These are phyloP conservation scores for Oemleria cerasiformis DNA, from an alignment of 306 rosid species.

Conservation along the genomic window DNA sequence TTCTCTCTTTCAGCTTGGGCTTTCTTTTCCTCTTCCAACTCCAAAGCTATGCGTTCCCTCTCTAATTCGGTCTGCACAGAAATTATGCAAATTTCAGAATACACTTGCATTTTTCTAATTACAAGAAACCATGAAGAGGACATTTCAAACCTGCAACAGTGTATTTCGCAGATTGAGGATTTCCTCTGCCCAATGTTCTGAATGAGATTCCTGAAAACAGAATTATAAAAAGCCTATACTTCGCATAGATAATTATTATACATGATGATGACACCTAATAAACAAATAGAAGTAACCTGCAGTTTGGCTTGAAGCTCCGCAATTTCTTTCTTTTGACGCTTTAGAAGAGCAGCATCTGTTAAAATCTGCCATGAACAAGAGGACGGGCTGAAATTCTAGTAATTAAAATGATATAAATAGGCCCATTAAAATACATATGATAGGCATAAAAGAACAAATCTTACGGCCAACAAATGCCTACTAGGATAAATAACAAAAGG, in stretches of 20 bases:
- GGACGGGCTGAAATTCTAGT: constrained; percentile 19
- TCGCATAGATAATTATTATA: constrained; percentile 3
- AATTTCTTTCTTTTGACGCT: constrained; percentile 94
- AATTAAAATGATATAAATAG: neutral
- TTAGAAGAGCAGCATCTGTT: constrained; percentile 97
- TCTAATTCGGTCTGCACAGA: constrained; percentile 73
- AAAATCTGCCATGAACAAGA: constrained; percentile 55
- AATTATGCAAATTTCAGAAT: constrained; percentile 27
- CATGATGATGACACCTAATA: neutral
- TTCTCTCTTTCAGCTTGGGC: constrained; percentile 91
- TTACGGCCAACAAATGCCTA: neutral
- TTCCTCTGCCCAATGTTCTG: constrained; percentile 82
- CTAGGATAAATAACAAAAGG: constrained; percentile 16
- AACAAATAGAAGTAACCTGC: constrained; percentile 52
- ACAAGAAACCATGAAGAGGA: constrained; percentile 19
- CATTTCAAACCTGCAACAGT: constrained; percentile 64
- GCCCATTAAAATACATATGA: neutral
- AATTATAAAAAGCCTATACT: constrained; percentile 16
- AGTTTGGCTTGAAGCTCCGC: constrained; percentile 89
- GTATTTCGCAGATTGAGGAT: constrained; percentile 85
- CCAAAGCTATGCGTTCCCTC: constrained; percentile 95
- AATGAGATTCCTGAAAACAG: constrained; percentile 75
- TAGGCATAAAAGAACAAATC: constrained; percentile 19
- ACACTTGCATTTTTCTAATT: constrained; percentile 17
- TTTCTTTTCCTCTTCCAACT: constrained; percentile 91